These are phyloP conservation scores for Grosmannia serpens DNA, from an alignment of 2,329 filamentous ascomycete species.

Conservation along the genomic window DNA sequence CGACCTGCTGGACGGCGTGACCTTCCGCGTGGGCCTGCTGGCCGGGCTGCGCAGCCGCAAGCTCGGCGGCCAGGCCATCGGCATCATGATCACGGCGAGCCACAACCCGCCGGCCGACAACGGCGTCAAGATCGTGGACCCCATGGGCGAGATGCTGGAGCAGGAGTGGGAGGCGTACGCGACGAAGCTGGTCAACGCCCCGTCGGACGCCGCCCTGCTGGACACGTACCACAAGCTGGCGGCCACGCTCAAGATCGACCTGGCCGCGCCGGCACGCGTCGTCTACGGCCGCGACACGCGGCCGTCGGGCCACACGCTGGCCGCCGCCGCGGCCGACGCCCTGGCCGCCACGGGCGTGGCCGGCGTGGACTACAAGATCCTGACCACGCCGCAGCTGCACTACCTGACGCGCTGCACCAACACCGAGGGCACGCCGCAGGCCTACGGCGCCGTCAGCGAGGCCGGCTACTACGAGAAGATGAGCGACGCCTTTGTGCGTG, in stretches of 20 bases:
- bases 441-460: constrained; percentile 84
- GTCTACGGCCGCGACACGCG: constrained; percentile 89
- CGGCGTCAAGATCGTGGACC: constrained; percentile 91
- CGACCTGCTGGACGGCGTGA: constrained; percentile 78
- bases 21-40: constrained; percentile 84
- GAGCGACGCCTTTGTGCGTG: constrained; percentile 68
- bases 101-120: constrained; percentile 88
- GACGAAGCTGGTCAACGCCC: constrained; percentile 78
- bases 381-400: constrained; percentile 96
- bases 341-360: constrained; percentile 65
- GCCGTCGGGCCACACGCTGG: constrained; percentile 77
- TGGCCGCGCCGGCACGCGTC: constrained; percentile 60
- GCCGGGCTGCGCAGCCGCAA: constrained; percentile 83
- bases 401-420: constrained; percentile 93
- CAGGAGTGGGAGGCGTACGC: constrained; percentile 88
- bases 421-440: constrained; percentile 73
- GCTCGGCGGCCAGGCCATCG: constrained; percentile 80
- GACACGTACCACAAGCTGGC: constrained; percentile 68
- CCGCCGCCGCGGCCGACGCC: constrained; percentile 66
- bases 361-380: constrained; percentile 73
- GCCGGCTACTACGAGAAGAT: constrained; percentile 93
- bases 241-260: constrained; percentile 63
- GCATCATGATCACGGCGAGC: constrained; percentile 91
- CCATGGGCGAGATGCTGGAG: constrained; percentile 96
- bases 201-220: constrained; percentile 61